Evolutionary conservation across 1,139 yeast genomes (phyloP), one percentile per base, ranked within the genome.

Genomic region (Hansenula sp.): DNA sequence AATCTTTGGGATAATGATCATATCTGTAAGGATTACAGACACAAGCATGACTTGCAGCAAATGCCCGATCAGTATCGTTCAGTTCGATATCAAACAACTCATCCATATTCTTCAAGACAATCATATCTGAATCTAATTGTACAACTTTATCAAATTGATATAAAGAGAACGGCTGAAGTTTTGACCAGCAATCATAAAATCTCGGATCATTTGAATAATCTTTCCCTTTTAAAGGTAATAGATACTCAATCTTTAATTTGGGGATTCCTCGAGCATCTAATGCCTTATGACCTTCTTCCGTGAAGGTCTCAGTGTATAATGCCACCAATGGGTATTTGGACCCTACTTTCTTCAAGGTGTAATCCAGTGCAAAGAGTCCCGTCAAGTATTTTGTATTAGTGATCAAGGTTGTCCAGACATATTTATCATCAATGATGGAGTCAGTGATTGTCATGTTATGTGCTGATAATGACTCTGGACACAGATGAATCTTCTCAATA

Each of bases 1-100:
- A 76, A 45, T 71, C 62, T 37, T 50, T 45, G n/a, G 82, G 82
- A 46, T 76, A 76, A 48, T 76, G 78, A 1, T 65, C 50, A 45
- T 68, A 66, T 21, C 65, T 53, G 53, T 69, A 62, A 3, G 82
- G 82, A 46, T 76, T 76, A 56, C 82, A 76, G 18, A 74, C 77
- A 54, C 82, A 76, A 2, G 81, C 81, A 48, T 76, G 77, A n/a
- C 74, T 56, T 0, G 80, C 79, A 1, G 79, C 82, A 58, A 75
- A 75, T 2, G 64, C 66, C 3, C 51, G 44, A 6, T 49, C 46
- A 6, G 51, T 44, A 3, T 55, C 56, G 18, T 54, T 51, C 32
- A 58, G 47, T 2, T 50, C 56, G 26, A 74, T 39, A 13, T 66
- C 68, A 70, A 77, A 71, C 34, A 77, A 57, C 50, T 76, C 82